Conservation (phyloP, 768 basidiomycete genomes). For the Lentinula sp. region DNA sequence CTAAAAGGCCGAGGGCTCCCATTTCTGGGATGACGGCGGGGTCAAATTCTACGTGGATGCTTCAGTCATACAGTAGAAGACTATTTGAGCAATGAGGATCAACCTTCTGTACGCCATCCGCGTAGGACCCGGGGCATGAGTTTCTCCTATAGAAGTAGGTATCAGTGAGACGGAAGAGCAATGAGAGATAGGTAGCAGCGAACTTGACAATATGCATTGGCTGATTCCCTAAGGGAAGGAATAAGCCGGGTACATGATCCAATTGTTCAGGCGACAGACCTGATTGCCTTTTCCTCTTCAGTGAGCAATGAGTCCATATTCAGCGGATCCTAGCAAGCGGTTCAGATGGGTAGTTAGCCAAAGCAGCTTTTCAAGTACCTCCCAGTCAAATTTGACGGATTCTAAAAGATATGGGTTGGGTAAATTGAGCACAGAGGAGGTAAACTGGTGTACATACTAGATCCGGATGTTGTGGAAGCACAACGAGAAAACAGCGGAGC, state of each 20-base stretch:
- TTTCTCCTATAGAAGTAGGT: slow-evolving; percentile 49
- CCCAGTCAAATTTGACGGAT: slow-evolving; percentile 37
- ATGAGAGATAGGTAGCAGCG: slow-evolving; percentile 12
- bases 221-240: slow-evolving; percentile 57
- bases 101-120: slow-evolving; percentile 85
- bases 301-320: slow-evolving; percentile 73
- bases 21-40: slow-evolving; percentile 76
- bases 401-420: slow-evolving; percentile 18
- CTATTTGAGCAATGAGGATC: slow-evolving; percentile 10
- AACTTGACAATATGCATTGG: slow-evolving; percentile 75
- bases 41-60: slow-evolving; percentile 56
- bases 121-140: slow-evolving; percentile 85
- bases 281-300: slow-evolving; percentile 85
- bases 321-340: slow-evolving; percentile 67
- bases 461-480: slow-evolving; percentile 7
- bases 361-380: slow-evolving; percentile 19
- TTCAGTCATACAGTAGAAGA: not conserved
- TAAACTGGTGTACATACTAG: not conserved
- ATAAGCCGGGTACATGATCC: slow-evolving; percentile 2
- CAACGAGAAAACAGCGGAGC: not conserved
- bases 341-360: not conserved
- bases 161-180: not conserved
- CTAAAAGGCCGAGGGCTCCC: slow-evolving; percentile 87
- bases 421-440: not conserved
- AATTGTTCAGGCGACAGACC: slow-evolving; percentile 38